Evolutionary conservation across 345 rosid genomes (phyloP).

Genomic region (Citrus reticulata): DNA sequence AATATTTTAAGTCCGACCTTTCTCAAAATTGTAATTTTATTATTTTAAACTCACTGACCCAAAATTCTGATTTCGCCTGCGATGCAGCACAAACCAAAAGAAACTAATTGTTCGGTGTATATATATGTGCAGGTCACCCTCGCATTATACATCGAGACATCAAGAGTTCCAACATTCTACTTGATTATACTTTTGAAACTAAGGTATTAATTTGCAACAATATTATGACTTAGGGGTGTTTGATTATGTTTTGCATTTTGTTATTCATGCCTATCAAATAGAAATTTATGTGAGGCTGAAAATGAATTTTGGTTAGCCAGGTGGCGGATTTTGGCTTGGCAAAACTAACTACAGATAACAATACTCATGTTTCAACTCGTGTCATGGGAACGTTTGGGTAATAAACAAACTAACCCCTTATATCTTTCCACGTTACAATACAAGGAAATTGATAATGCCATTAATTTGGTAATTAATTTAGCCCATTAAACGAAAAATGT

Average conservation of each 20-base stretch:
- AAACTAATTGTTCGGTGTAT: neutral
- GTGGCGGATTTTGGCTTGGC: conserved; percentile 96
- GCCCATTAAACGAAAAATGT: too few relatives aligned
- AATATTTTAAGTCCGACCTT: neutral
- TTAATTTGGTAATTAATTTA: neutral
- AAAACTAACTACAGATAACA: conserved; percentile 60
- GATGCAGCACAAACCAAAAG: neutral
- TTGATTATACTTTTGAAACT: conserved; percentile 70
- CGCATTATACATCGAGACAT: conserved; percentile 92
- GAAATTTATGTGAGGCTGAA: neutral
- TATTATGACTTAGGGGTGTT: neutral
- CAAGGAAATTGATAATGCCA: neutral
- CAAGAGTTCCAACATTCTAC: conserved; percentile 77
- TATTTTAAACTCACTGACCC: neutral
- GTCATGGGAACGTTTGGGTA: conserved; percentile 98
- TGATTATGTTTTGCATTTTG: neutral
- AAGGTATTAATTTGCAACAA: conserved; percentile 37
- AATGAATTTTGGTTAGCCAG: conserved; percentile 24
- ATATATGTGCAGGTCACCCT: conserved; percentile 61
- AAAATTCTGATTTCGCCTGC: neutral
- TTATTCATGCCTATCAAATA: neutral
- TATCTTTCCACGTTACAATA: neutral
- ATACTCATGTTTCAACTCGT: conserved; percentile 87
- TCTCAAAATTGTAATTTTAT: neutral
- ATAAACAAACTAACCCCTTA: conserved; percentile 9